Evolutionary conservation across 1,284 basidiomycete species (phyloP).

Genomic region (Gastroboletus turbinatus): DNA sequence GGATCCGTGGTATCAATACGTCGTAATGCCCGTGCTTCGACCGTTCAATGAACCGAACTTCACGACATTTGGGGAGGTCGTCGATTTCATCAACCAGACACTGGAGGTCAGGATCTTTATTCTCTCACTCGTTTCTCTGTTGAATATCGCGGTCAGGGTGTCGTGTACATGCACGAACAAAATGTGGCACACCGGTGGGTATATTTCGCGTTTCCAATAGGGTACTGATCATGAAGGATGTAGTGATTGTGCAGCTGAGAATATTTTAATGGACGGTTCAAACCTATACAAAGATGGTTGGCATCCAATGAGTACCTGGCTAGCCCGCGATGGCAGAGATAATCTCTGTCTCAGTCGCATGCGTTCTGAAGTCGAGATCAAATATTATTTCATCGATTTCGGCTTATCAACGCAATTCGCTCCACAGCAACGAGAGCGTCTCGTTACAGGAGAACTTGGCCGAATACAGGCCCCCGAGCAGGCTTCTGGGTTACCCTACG

Average conservation of each 20-base stretch:
- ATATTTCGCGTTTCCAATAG: neutral
- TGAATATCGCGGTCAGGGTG: neutral
- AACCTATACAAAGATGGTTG: neutral
- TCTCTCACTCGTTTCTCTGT: too few relatives aligned
- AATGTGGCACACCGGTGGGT: neutral
- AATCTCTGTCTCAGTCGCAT: neutral
- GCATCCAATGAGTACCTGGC: neutral
- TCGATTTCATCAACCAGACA: too few relatives aligned
- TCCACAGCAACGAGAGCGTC: neutral
- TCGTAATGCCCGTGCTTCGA: neutral
- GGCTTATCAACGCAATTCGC: slow-evolving; percentile 12
- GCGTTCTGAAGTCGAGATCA: slow-evolving; percentile 17
- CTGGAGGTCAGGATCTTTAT: too few relatives aligned
- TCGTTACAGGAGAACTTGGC: slow-evolving; percentile 5
- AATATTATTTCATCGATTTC: slow-evolving; percentile 32
- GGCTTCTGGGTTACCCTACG: slow-evolving; percentile 7
- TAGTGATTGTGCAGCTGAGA: neutral
- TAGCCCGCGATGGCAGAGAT: neutral
- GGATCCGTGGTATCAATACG: neutral
- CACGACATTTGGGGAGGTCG: too few relatives aligned
- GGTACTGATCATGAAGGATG: neutral
- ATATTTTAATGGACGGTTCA: neutral
- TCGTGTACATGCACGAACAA: neutral
- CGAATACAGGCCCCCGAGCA: slow-evolving; percentile 16
- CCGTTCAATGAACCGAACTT: neutral